Base-by-base conservation (phyloP, 2,329 filamentous ascomycete species). In the Blastomyces silverae region DNA sequence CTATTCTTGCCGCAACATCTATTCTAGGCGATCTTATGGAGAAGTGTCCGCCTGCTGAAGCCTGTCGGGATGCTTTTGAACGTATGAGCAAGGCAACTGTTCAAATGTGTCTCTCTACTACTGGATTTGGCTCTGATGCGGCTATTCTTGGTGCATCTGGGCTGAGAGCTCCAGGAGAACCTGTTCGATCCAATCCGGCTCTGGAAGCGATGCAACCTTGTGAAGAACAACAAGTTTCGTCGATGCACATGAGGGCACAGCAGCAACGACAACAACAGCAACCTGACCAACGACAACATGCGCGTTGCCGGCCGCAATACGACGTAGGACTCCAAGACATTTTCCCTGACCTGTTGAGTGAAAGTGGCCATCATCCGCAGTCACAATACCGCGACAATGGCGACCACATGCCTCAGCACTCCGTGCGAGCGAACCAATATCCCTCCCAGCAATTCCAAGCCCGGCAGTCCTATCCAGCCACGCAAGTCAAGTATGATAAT, bases 41-140 rank as follows among this genome's bases (percentile, higher is more conserved):
- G 69, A 96, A 96, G 75, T 97, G 94, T 70, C 92, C 93, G 0
- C 93, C 93, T 0, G 93, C 93, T 42, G 92, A 97, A 80, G 91
- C 92, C 13, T 97, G 93, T 75, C 87, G 92, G 17, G 92, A 97
- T 75, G 92, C 94, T 0, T 97, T 97, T 74, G 91, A 96, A 71
- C 86, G 93, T 50, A 97, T 96, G 80, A 92, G 91, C 71, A 96
- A 94, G 79, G 92, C 92, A 11, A 97, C 93, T 0, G 89, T 97
- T 61, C 91, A 93, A 73, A 97, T 97, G 92, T 92, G 90, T 70
- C 88, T 92, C 74, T 90, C 89, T 1, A 93, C 89, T 0, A 92
- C 89, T 22, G 91, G 91, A 0, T 95, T 95, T 69, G 90, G 90
- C 42, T 76, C 62, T 13, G 25, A 48, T 22, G 34, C 61, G 10